Base-by-base conservation (phyloP, 352 stramenopile species). In the Lagenidium sp. region DNA sequence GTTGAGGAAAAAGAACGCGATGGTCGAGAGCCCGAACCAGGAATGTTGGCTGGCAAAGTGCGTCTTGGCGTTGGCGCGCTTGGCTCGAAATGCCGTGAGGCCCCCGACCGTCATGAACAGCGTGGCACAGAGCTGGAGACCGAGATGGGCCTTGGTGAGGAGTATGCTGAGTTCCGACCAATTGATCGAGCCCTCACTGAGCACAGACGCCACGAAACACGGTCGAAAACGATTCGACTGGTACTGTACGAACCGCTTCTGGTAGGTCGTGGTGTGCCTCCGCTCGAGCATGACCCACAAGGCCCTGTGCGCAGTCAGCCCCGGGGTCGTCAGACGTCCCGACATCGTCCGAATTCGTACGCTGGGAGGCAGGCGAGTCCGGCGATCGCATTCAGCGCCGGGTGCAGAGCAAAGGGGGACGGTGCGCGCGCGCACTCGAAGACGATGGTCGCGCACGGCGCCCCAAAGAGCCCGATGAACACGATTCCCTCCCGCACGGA, bases 1-100 rank as follows among this genome's bases (percentile, higher is more conserved):
- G 55, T 86, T 86, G 50, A 86, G 70, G 16, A 51, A 20, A 38
- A 83, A 77, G 44, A 85, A 69, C 36, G 68, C 53, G 21, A 41
- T 51, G 7, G 61, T 79, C n/a, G 71, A 53, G 21, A 83, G 49
- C 31, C 55, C 70, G 6, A 51, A 59, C 69, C 73, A 85, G 18
- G 74, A 82, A 47, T 85, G 74, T 1, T 46, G 45, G 15, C 57
- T 70, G 10, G 53, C 49, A 15, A 83, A 63, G 34, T 87, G 74
- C 24, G 47, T 34, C 31, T 72, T 49, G 1, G 42, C 46, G 6
- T 19, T 37, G 0, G 43, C 31, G 18, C 38, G 50, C 42, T 84
- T 87, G 28, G 50, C 44, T 22, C 58, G 12, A n/a, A 72, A 82
- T 2, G 61, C 63, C 15, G 47, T 57, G 0, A 35, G 12, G 8